Base-by-base conservation (phyloP, 1,139 yeast species). In the Saccharomycopsis phalli region DNA sequence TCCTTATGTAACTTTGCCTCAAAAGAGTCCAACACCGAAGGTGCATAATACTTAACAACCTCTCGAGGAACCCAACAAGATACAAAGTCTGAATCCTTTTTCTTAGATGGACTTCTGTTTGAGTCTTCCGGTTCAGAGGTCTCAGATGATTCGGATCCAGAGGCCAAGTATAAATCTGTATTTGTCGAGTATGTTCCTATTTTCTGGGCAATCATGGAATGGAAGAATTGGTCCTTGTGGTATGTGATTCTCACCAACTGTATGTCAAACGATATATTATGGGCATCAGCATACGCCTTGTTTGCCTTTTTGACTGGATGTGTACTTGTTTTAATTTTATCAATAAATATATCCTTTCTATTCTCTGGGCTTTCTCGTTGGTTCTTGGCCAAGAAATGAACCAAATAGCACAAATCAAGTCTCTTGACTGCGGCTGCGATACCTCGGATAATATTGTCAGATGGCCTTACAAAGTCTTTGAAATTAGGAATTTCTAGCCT, bases 61-160 rank as follows among this genome's bases (percentile, higher is more conserved):
- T 29, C 40, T 35, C 31, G 29, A 4, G 40, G 40, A 8, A 39
- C 37, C 42, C 45, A 38, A n/a, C 32, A 16, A 8, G 38, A 37
- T 6, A 37, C 18, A 13, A 34, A 17, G 23, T 31, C 11, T 2
- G 40, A 21, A 11, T 34, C 20, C 23, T 19, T 30, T 7, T 19
- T 23, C 11, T 36, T 22, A 10, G 20, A n/a, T 11, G 41, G 40
- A 4, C 37, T 26, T 16, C n/a, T n/a, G 19, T 19, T 18, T 11
- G 34, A 6, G 13, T 16, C 17, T 19, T 5, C 33, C 6, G 13
- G 8, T 10, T 30, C 33, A 6, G 11, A 19, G 20, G 33, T 5
- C 22, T 30, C 33, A 6, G 33, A 30, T n/a, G 29, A 6, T 14
- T 26, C 29, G 7, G 29, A 26, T 10, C 14, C 7, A 5, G 22